Conservation (phyloP, 805 yeast species). For the Barnettozyma californica region DNA sequence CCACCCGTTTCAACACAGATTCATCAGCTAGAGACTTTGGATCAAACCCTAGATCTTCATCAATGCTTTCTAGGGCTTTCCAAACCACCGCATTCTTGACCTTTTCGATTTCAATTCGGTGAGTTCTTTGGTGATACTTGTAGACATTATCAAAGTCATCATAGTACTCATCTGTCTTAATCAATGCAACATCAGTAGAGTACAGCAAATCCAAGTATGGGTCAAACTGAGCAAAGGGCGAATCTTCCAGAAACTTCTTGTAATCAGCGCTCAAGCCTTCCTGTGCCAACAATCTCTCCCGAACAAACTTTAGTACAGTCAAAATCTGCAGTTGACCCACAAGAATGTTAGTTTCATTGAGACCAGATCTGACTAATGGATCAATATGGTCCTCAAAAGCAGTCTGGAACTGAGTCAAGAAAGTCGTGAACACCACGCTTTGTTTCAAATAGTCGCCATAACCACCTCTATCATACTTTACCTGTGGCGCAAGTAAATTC, state of each 20-base stretch:
- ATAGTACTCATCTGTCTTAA: conserved; percentile 24
- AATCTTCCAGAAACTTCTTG: conserved; percentile 8
- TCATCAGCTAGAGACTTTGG: conserved; percentile 6
- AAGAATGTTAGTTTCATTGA: conserved; percentile 24
- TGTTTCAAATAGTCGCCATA: conserved; percentile 13
- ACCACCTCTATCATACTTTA: conserved; percentile 12
- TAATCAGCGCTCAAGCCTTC: conserved; percentile 4
- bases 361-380: conserved; percentile 21
- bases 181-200: conserved; percentile 27
- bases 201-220: conserved; percentile 31
- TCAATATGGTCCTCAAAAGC: conserved; percentile 17
- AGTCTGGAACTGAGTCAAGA: conserved; percentile 17
- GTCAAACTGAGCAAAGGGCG: conserved; percentile 25
- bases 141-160: conserved; percentile 22
- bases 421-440: conserved; percentile 13
- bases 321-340: conserved; percentile 24
- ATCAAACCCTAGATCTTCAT: conserved; percentile 21
- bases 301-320: conserved; percentile 13
- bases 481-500: conserved; percentile 14
- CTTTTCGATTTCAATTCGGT: conserved; percentile 16
- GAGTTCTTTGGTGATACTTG: conserved; percentile 18
- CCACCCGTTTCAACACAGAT: conserved; percentile 21
- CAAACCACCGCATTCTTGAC: conserved; percentile 17
- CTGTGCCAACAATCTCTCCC: conserved; percentile 7
- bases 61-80: conserved; percentile 21